Conservation (phyloP, 2,329 filamentous ascomycete genomes). For the Septoria linicola region DNA sequence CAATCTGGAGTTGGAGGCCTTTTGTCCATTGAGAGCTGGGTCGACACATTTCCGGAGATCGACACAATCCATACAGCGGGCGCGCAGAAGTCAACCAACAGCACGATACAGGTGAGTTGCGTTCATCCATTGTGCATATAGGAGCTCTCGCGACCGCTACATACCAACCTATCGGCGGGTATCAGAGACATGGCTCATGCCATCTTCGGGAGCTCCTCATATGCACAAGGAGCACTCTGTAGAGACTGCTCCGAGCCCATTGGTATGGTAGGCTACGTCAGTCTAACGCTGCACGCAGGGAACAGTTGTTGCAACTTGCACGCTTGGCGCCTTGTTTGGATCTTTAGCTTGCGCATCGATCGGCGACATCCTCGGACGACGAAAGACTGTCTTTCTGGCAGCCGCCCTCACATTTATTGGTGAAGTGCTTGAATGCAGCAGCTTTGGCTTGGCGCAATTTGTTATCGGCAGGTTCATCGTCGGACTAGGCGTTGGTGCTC, state of each 20-base stretch:
- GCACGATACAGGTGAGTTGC: slow-evolving; percentile 41
- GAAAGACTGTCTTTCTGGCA: slow-evolving; percentile 46
- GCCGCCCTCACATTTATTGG: slow-evolving; percentile 46
- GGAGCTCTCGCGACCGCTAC: too few relatives aligned
- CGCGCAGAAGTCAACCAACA: slow-evolving; percentile 45
- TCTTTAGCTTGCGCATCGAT: slow-evolving; percentile 48
- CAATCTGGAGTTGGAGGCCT: slow-evolving; percentile 53
- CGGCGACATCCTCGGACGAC: slow-evolving; percentile 49
- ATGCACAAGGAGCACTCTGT: too few relatives aligned
- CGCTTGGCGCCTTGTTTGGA: slow-evolving; percentile 49
- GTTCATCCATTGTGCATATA: not conserved
- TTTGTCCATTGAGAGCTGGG: slow-evolving; percentile 43
- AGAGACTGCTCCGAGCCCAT: too few relatives aligned
- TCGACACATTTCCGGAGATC: slow-evolving; percentile 50
- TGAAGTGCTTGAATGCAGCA: slow-evolving; percentile 45
- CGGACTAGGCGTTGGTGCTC: slow-evolving; percentile 46
- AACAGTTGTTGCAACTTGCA: slow-evolving; percentile 47
- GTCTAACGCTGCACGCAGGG: slow-evolving; percentile 28
- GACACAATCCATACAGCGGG: slow-evolving; percentile 46
- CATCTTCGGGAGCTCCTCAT: too few relatives aligned
- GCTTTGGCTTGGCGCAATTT: slow-evolving; percentile 50
- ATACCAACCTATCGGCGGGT: too few relatives aligned
- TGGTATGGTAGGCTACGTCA: not conserved
- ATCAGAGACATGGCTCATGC: too few relatives aligned
- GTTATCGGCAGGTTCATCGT: slow-evolving; percentile 48